A percentile compares a stretch with the other conserved stretches of the same genome.
These are phyloP conservation scores for Phaeosphaeria sp. DNA, from an alignment of 2,329 filamentous ascomycete species.

Conservation along the genomic window DNA sequence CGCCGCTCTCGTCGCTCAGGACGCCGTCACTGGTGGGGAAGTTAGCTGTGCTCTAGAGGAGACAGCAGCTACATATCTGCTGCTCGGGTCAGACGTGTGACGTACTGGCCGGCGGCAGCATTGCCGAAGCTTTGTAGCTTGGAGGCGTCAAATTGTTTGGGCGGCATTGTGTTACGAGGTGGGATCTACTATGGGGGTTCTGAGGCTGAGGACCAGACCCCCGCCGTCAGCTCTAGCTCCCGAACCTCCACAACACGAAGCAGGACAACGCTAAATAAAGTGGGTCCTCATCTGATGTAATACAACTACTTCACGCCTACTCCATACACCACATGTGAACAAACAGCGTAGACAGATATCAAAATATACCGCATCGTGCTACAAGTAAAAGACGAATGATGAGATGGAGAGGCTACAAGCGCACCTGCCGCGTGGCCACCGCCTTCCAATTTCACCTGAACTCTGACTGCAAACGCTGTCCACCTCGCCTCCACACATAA, in stretches of 20 bases:
- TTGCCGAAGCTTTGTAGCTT: conserved; percentile 74
- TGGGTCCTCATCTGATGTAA: no score
- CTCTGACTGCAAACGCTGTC: not conserved
- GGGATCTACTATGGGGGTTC: not conserved
- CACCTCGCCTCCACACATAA: no score
- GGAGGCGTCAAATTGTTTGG: conserved; percentile 61
- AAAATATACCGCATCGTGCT: not conserved
- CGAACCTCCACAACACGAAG: not conserved
- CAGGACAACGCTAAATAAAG: no score
- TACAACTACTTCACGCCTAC: not conserved
- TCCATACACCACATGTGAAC: not conserved
- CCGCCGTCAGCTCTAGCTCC: not conserved
- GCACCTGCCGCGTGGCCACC: no score
- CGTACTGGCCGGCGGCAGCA: conserved; percentile 86
- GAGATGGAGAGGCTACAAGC: no score
- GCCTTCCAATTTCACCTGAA: conserved; percentile 8
- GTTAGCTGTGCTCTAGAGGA: conserved; percentile 11
- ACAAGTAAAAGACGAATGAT: not conserved
- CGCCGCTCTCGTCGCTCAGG: conserved; percentile 80
- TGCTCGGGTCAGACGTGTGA: conserved; percentile 22
- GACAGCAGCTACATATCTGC: not conserved
- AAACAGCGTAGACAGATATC: not conserved
- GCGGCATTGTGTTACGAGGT: conserved; percentile 40
- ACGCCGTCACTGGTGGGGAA: conserved; percentile 76
- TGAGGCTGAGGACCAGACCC: not conserved